Conservation (phyloP, 2,329 filamentous ascomycete species). For the Trichophyton simii region DNA sequence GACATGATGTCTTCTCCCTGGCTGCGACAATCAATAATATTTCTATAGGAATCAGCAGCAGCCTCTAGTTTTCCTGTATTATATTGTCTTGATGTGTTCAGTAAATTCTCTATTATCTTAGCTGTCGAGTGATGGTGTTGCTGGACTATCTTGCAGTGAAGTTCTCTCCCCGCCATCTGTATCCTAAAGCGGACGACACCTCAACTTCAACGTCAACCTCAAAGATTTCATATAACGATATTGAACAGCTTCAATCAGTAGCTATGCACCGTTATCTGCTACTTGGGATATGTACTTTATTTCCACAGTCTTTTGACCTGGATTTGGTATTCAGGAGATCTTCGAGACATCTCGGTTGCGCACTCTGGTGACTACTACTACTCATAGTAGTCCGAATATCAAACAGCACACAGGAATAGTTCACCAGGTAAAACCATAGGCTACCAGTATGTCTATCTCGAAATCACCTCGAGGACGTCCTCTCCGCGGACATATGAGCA, state of each 20-base stretch:
- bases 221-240: not conserved
- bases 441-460: no score
- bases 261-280: not conserved
- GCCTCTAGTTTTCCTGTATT: not conserved
- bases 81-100: not conserved
- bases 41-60: no score
- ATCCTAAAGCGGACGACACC: not conserved
- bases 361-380: no score
- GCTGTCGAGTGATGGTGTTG: not conserved
- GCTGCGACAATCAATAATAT: not conserved
- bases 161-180: not conserved
- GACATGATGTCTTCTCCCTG: not conserved
- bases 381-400: no score
- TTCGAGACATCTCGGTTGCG: no score
- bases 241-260: not conserved
- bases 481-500: not conserved
- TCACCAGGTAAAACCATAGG: no score
- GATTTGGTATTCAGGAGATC: no score
- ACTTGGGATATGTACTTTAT: not conserved
- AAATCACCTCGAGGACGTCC: not conserved
- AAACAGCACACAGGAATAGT: no score
- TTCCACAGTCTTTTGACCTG: no score
- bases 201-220: not conserved
- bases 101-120: not conserved
- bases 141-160: not conserved